A percentile compares a stretch with the other conserved stretches of the same genome.
Conservation (phyloP, 1,139 yeast genomes). For the Trichomonascaceae sp. region DNA sequence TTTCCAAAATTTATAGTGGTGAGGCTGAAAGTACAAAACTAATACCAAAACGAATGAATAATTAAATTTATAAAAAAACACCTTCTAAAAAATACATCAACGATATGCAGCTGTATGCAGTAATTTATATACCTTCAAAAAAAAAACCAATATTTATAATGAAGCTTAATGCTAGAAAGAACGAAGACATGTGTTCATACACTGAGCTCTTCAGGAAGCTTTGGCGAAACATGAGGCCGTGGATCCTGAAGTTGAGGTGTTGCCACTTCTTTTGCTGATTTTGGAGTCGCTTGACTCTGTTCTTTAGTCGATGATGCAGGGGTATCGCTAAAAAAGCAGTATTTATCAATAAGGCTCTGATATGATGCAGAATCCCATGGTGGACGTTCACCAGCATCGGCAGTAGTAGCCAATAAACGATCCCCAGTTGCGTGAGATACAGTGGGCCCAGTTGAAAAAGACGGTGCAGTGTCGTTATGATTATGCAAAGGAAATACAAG, state of each 20-base stretch:
- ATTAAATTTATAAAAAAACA: not conserved
- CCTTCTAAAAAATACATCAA: not conserved
- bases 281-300: not conserved
- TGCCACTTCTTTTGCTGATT: not conserved
- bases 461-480: conserved; percentile 2
- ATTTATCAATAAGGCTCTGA: conserved; percentile 61
- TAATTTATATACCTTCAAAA: not conserved
- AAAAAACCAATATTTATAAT: not conserved
- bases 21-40: not conserved
- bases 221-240: not conserved
- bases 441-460: conserved; percentile 5
- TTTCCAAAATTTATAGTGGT: not conserved
- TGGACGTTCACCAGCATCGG: conserved; percentile 15
- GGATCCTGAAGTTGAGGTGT: not conserved
- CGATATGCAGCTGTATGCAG: not conserved
- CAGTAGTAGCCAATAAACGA: not conserved
- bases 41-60: not conserved
- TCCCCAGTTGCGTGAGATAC: conserved; percentile 14
- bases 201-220: not conserved
- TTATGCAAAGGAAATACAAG: conserved; percentile 6
- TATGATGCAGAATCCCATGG: conserved; percentile 56
- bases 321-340: conserved; percentile 52
- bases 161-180: not conserved
- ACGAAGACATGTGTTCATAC: not conserved
- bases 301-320: not conserved